Evolutionary conservation across 2,329 filamentous ascomycete genomes (phyloP), one percentile per base, ranked within the genome.

Genomic region (Akanthomyces dipterigenus): DNA sequence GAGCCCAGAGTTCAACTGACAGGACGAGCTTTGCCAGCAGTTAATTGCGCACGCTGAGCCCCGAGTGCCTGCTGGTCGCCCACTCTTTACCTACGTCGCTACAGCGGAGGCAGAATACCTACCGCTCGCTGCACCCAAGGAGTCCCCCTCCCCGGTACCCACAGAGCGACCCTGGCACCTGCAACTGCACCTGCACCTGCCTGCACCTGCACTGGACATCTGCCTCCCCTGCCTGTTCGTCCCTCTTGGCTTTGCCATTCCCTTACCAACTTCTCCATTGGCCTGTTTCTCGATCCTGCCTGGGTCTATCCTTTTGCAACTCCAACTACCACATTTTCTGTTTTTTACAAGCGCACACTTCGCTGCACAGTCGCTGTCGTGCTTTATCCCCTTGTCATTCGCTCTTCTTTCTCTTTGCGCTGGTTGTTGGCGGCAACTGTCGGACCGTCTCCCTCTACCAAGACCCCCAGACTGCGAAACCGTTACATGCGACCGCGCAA

Each of bases 401-500:
- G 12, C 9, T 34, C n/a, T 34, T 28, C 31, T 2, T 11, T 34
- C 31, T 34, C 31, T 9, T 45, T 18, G 2, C 26, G 18, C 38
- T 31, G 40, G 40, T 46, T 34, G 36, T 36, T 40, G 22, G 42
- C 51, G 26, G 20, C 54, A 11, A 31, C 31, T 28, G 24, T 31
- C 53, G 9, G n/a, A 24, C 24, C 16, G 18, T 24, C 31, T 3
- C 38, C 18, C 20, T 38, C 31, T n/a, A 24, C 50, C n/a, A n/a
- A n/a, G 28, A 42, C 1, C 36, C 51, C 18, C 16, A 7, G 20
- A 20, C 50, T 7, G 14, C 24, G 11, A 34, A 45, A 31, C 24
- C 26, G 28, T 40, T 57, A 43, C 55, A 57, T 57, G 55, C 55
- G 55, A 49, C 55, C 34, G 55, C 43, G 55, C 55, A 26, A 48